These are phyloP conservation scores for Arthrobotrys megalospora DNA, from an alignment of 2,329 filamentous ascomycete species.

Conservation along the genomic window DNA sequence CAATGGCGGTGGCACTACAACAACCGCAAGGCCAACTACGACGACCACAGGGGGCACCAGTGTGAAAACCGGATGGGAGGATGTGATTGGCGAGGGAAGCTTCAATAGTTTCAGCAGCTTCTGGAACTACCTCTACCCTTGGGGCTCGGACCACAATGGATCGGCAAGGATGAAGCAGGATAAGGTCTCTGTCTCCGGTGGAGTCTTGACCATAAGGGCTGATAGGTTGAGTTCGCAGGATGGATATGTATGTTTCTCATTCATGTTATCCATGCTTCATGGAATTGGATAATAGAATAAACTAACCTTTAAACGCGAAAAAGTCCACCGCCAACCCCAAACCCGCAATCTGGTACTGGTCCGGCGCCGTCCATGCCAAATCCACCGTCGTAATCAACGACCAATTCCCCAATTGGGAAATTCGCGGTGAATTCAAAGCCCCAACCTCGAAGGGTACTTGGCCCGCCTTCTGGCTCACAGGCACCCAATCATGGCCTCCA, in stretches of 20 bases:
- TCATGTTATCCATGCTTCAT: not conserved
- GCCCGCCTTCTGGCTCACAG: conserved; percentile 75
- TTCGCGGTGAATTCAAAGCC: conserved; percentile 68
- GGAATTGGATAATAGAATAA: not conserved
- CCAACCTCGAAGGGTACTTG: conserved; percentile 69
- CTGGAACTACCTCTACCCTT: conserved; percentile 73
- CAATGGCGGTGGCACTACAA: conserved; percentile 22
- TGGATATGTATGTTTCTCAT: conserved; percentile 56
- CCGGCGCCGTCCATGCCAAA: conserved; percentile 69
- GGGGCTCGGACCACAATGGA: conserved; percentile 74
- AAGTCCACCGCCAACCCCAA: conserved; percentile 65
- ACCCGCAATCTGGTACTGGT: conserved; percentile 71
- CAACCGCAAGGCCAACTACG: conserved; percentile 35
- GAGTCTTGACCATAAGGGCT: conserved; percentile 70
- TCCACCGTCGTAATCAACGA: conserved; percentile 67
- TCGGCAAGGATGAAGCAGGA: conserved; percentile 72
- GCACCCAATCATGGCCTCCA: conserved; percentile 73
- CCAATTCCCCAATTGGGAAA: conserved; percentile 68
- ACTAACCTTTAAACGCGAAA: not conserved
- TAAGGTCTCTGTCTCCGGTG: conserved; percentile 69
- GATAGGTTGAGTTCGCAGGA: conserved; percentile 69
- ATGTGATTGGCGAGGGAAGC: conserved; percentile 57
- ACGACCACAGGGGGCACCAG: conserved; percentile 5
- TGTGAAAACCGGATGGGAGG: conserved; percentile 36
- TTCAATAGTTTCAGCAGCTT: conserved; percentile 64